phyloP scores from a whole-genome alignment of 2,329 filamentous ascomycete genomes.

The Fusarium zealandicum region DNA sequence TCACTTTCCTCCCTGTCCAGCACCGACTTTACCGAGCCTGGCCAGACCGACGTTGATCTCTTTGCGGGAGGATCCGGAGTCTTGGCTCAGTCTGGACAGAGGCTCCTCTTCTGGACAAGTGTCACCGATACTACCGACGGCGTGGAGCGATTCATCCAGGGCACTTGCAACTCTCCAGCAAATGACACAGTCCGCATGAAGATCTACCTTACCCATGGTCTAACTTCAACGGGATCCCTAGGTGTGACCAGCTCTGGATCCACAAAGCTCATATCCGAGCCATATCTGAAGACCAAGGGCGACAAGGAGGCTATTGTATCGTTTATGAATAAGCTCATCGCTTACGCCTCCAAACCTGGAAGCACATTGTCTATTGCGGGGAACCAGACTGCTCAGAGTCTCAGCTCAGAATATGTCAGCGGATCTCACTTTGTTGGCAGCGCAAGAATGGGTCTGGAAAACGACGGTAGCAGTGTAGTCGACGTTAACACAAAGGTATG shows the following conservation, averaged over 20 bases:
- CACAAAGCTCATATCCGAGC: conserved; percentile 51
- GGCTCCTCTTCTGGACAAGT: conserved; percentile 57
- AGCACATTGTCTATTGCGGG: conserved; percentile 60
- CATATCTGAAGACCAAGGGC: conserved; percentile 46
- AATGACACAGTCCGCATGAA: conserved; percentile 54
- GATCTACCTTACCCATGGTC: conserved; percentile 59
- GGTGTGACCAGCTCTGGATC: conserved; percentile 49
- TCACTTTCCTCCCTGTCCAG: conserved; percentile 46
- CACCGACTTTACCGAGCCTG: conserved; percentile 38
- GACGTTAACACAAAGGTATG: conserved; percentile 70
- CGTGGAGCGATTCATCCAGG: conserved; percentile 50
- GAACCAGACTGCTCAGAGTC: conserved; percentile 54
- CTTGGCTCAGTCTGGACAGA: conserved; percentile 54
- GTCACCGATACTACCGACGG: conserved; percentile 51
- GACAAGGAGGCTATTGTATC: conserved; percentile 54
- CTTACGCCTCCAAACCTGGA: conserved; percentile 67
- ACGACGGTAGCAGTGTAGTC: conserved; percentile 65
- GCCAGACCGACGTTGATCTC: conserved; percentile 41
- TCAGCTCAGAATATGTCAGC: conserved; percentile 61
- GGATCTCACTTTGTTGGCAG: conserved; percentile 65
- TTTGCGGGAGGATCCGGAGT: conserved; percentile 49
- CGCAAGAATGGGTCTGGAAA: conserved; percentile 65
- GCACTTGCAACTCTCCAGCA: conserved; percentile 54
- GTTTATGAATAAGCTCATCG: conserved; percentile 67
- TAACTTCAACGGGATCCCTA: conserved; percentile 55